These are phyloP conservation scores for Cercospora sp. DNA, from an alignment of 2,329 filamentous ascomycete genomes.

Conservation along the genomic window DNA sequence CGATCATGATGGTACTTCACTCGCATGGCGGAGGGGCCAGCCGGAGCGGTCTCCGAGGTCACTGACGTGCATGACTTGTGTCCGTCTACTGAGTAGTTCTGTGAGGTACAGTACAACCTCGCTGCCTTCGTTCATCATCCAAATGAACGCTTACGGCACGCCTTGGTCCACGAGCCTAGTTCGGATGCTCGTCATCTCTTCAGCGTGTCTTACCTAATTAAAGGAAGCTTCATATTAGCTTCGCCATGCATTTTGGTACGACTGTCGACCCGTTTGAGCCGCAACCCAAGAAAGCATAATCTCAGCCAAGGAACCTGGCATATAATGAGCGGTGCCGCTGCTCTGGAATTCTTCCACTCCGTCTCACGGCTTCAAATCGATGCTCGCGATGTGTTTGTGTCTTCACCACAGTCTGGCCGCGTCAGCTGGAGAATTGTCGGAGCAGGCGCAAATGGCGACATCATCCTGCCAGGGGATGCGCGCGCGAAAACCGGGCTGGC, in stretches of 20 bases:
- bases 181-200: too few relatives aligned
- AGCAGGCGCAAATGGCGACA: neutral
- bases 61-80: neutral
- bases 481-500: neutral
- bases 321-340: neutral
- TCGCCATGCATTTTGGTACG: neutral
- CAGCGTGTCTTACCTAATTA: neutral
- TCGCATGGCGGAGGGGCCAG: neutral
- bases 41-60: neutral
- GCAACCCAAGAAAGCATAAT: neutral
- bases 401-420: neutral
- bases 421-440: neutral
- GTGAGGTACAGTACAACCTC: neutral
- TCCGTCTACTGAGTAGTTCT: neutral
- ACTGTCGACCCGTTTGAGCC: neutral
- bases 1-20: neutral
- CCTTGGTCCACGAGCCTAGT: neutral
- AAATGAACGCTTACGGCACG: neutral
- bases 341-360: neutral
- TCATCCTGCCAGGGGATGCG: neutral
- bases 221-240: neutral
- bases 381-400: neutral
- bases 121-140: too few relatives aligned
- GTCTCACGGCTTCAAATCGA: neutral
- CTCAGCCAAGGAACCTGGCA: neutral